phyloP scores from a whole-genome alignment of 768 basidiomycete genomes.

The Tricholoma sp. region DNA sequence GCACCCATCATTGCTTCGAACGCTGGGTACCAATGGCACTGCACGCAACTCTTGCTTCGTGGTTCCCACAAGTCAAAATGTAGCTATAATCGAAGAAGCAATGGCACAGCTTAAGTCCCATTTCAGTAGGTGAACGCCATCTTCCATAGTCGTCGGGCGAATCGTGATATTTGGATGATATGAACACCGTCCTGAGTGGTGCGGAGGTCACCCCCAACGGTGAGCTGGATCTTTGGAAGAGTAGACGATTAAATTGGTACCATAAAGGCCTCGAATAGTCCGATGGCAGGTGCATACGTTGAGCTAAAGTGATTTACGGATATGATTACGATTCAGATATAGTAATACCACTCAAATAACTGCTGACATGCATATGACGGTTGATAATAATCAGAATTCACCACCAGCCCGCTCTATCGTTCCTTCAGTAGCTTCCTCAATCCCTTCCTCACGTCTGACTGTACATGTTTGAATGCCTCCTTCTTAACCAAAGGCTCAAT shows the following conservation, averaged over 20 bases:
- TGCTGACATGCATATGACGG: no score
- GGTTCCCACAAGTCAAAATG: slow-evolving; percentile 43
- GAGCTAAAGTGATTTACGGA: slow-evolving; percentile 37
- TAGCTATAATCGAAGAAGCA: slow-evolving; percentile 34
- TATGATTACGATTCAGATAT: no score
- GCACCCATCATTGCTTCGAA: slow-evolving; percentile 44
- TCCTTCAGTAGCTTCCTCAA: slow-evolving; percentile 41
- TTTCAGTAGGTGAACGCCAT: slow-evolving; percentile 38
- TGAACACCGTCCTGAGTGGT: slow-evolving; percentile 26
- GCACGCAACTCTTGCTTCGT: slow-evolving; percentile 34
- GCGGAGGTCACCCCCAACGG: slow-evolving; percentile 21
- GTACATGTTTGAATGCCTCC: slow-evolving; percentile 31
- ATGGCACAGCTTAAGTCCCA: slow-evolving; percentile 45
- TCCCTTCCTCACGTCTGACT: slow-evolving; percentile 30
- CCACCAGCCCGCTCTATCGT: slow-evolving; percentile 17
- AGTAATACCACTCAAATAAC: neutral
- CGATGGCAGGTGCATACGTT: slow-evolving; percentile 30
- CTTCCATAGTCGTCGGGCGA: slow-evolving; percentile 17
- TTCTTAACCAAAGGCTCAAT: slow-evolving; percentile 41
- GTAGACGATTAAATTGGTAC: slow-evolving; percentile 34
- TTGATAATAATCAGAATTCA: neutral
- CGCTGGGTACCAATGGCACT: slow-evolving; percentile 33
- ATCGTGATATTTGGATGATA: slow-evolving; percentile 31
- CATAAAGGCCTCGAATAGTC: slow-evolving; percentile 32
- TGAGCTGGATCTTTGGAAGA: slow-evolving; percentile 36